phyloP scores from a whole-genome alignment of 352 stramenopile species.

The Plasmopara muralis region DNA sequence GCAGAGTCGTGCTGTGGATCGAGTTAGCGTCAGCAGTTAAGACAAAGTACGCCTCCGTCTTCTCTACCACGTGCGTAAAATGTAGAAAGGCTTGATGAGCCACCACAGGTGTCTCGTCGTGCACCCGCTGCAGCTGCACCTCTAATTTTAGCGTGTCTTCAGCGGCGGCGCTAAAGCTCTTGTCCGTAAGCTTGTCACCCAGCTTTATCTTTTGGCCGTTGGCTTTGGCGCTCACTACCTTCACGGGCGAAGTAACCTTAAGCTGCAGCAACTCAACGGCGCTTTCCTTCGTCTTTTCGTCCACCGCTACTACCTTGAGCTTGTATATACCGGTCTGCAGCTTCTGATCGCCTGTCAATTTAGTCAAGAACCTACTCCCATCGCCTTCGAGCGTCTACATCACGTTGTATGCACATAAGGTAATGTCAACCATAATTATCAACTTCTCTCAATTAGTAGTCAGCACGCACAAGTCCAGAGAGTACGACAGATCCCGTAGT shows the following conservation, averaged over 20 bases:
- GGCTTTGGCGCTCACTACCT: conserved; percentile 41
- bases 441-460: no score
- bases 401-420: not conserved
- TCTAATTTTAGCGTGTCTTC: conserved; percentile 52
- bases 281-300: conserved; percentile 35
- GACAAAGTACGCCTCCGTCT: conserved; percentile 72
- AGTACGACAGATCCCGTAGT: conserved; percentile 48
- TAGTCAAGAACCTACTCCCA: conserved; percentile 49
- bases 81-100: conserved; percentile 78
- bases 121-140: conserved; percentile 46
- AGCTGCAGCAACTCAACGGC: conserved; percentile 62
- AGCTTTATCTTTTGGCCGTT: conserved; percentile 46
- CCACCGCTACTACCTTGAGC: conserved; percentile 56
- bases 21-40: conserved; percentile 36
- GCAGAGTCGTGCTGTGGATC: conserved; percentile 36
- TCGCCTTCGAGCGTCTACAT: conserved; percentile 54
- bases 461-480: conserved; percentile 43
- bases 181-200: conserved; percentile 47
- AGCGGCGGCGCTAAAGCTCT: conserved; percentile 50
- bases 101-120: conserved; percentile 46
- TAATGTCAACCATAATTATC: not conserved
- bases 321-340: conserved; percentile 70
- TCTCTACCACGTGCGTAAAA: conserved; percentile 50
- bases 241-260: conserved; percentile 66
- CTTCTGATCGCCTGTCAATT: conserved; percentile 35